Evolutionary conservation across 257 asterid genomes (phyloP).

Genomic region (Solanum habrochaites): DNA sequence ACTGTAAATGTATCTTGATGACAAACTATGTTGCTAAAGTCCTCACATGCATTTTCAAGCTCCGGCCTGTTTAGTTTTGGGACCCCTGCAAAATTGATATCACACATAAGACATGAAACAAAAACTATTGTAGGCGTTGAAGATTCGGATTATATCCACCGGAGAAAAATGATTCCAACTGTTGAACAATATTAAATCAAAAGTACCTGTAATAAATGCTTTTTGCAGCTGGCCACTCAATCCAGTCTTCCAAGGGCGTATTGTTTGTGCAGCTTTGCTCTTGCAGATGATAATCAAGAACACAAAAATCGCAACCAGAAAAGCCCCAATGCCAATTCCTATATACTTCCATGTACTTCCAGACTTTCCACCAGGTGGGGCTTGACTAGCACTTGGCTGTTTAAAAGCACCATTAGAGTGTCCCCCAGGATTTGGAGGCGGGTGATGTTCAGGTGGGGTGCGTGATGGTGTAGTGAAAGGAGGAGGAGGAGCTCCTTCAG

Average conservation of each 20-base stretch:
- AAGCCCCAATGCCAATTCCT: slow-evolving; percentile 22
- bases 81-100: slow-evolving; percentile 17
- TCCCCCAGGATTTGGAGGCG: slow-evolving; percentile 2
- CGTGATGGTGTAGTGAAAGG: slow-evolving; percentile 4
- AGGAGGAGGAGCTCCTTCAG: slow-evolving; percentile 23
- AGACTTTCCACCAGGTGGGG: slow-evolving; percentile 4
- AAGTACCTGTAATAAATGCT: slow-evolving; percentile 79
- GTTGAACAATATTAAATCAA: background rate
- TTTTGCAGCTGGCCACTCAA: slow-evolving; percentile 93
- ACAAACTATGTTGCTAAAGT: slow-evolving; percentile 83
- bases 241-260: slow-evolving; percentile 85
- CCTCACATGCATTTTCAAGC: slow-evolving; percentile 87
- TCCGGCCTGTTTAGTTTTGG: slow-evolving; percentile 39
- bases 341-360: slow-evolving; percentile 33
- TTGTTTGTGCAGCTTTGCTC: slow-evolving; percentile 51
- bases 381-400: slow-evolving; percentile 11
- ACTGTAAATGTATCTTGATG: slow-evolving; percentile 51
- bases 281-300: slow-evolving; percentile 28
- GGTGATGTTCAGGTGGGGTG: slow-evolving; percentile 5
- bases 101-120: background rate
- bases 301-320: slow-evolving; percentile 22
- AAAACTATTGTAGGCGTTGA: background rate
- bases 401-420: background rate
- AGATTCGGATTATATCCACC: background rate
- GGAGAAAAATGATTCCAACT: background rate